phyloP scores from a whole-genome alignment of 2,329 filamentous ascomycete species.

The Endoconidiophora laricicola region DNA sequence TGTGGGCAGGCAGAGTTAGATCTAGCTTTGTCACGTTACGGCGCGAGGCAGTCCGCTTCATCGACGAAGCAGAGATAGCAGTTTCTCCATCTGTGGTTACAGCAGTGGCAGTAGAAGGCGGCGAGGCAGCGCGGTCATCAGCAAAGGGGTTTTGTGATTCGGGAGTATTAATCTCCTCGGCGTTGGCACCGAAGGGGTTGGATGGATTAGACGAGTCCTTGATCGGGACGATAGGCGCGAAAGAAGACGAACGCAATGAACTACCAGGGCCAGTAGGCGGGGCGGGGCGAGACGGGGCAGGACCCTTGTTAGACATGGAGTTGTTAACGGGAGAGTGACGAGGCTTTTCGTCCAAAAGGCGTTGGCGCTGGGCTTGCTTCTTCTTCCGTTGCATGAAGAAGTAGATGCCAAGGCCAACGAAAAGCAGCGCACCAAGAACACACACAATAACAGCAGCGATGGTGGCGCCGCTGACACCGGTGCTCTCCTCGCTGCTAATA shows the following conservation, averaged over 20 bases:
- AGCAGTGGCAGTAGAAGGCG: neutral
- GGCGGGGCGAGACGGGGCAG: slow-evolving; percentile 8
- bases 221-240: slow-evolving; percentile 5
- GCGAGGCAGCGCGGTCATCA: slow-evolving; percentile 27
- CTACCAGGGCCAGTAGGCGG: slow-evolving; percentile 10
- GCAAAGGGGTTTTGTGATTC: slow-evolving; percentile 44
- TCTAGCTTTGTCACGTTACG: slow-evolving; percentile 35
- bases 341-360: slow-evolving; percentile 17
- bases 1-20: slow-evolving; percentile 30
- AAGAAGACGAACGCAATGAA: slow-evolving; percentile 1
- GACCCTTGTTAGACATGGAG: slow-evolving; percentile 1
- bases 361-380: slow-evolving; percentile 42
- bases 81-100: slow-evolving; percentile 20
- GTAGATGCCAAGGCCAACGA: slow-evolving; percentile 51
- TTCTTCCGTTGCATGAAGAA: slow-evolving; percentile 55
- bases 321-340: neutral
- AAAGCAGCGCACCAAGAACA: slow-evolving; percentile 51
- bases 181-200: slow-evolving; percentile 56
- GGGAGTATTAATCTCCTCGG: slow-evolving; percentile 22
- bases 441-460: slow-evolving; percentile 81
- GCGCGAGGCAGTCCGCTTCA: slow-evolving; percentile 40
- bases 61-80: slow-evolving; percentile 23
- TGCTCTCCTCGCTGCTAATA: slow-evolving; percentile 12
- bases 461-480: slow-evolving; percentile 20
- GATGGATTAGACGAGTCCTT: slow-evolving; percentile 26